These are phyloP conservation scores for Centella asiatica DNA, from an alignment of 129 eudicot species.

Conservation along the genomic window DNA sequence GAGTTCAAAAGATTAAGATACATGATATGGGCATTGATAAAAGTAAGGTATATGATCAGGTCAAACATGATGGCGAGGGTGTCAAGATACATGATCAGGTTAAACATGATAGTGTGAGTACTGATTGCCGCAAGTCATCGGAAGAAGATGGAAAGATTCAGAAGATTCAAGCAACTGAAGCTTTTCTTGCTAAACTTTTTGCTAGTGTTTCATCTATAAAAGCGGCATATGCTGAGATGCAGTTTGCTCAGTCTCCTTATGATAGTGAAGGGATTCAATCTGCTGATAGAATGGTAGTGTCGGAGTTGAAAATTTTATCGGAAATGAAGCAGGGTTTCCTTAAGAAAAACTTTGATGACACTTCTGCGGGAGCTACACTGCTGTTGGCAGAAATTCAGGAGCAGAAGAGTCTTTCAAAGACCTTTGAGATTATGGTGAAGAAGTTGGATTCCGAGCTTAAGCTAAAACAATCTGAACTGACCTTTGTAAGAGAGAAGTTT, in stretches of 20 bases:
- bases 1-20: constrained; percentile 20
- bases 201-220: constrained; percentile 63
- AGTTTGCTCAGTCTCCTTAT: constrained; percentile 74
- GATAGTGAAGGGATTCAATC: constrained; percentile 70
- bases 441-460: constrained; percentile 53
- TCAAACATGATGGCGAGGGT: constrained; percentile 4
- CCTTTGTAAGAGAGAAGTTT: constrained; percentile 59
- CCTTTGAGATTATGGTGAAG: constrained; percentile 45
- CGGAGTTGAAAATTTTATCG: constrained; percentile 62
- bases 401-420: constrained; percentile 48
- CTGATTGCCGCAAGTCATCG: constrained; percentile 6
- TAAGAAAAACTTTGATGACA: constrained; percentile 55
- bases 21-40: constrained; percentile 22
- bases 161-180: constrained; percentile 33
- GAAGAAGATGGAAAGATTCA: constrained; percentile 33
- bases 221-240: constrained; percentile 72
- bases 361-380: constrained; percentile 42
- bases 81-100: constrained; percentile 15
- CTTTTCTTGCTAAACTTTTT: constrained; percentile 61
- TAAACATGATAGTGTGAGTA: constrained; percentile 1
- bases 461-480: constrained; percentile 71
- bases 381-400: constrained; percentile 57
- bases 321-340: constrained; percentile 57
- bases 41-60: constrained; percentile 12
- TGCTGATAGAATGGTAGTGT: constrained; percentile 58